Percentiles rank a stretch among this genome's conserved stretches.
These are phyloP conservation scores for Emmonsiellopsis sp. DNA, from an alignment of 2,329 filamentous ascomycete genomes.

Conservation along the genomic window DNA sequence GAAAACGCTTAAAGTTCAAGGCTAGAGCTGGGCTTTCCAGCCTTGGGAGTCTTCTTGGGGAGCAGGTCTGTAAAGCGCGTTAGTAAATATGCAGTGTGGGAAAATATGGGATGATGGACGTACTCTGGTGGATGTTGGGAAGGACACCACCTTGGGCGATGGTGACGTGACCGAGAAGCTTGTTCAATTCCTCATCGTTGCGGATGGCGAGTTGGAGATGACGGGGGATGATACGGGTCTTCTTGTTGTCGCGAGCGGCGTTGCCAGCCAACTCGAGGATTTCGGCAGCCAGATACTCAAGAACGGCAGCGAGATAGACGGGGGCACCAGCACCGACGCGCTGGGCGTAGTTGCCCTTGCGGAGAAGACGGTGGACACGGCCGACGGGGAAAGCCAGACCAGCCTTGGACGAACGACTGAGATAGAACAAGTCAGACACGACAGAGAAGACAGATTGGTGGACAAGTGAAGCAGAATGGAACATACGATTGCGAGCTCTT, in stretches of 20 bases:
- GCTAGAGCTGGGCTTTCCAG: conserved; percentile 66
- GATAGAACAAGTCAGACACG: conserved; percentile 3
- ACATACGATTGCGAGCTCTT: conserved; percentile 99
- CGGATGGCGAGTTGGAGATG: conserved; percentile 98
- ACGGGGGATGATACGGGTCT: conserved; percentile 99
- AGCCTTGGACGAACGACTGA: conserved; percentile 94
- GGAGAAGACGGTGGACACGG: conserved; percentile 97
- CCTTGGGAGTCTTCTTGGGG: conserved; percentile 98
- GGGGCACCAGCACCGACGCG: conserved; percentile 97
- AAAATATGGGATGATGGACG: conserved; percentile 33
- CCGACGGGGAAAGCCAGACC: conserved; percentile 98
- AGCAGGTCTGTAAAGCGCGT: conserved; percentile 65
- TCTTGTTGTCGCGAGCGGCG: conserved; percentile 99
- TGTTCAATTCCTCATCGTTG: conserved; percentile 99
- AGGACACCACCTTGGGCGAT: conserved; percentile 96
- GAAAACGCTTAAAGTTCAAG: conserved; percentile 78
- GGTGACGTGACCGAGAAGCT: conserved; percentile 90
- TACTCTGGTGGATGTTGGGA: conserved; percentile 96
- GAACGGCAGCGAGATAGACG: conserved; percentile 92
- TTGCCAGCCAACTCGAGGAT: conserved; percentile 98
- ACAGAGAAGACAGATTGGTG: conserved; percentile 1
- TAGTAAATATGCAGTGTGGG: conserved; percentile 22
- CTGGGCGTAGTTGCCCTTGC: conserved; percentile 99
- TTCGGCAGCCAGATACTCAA: conserved; percentile 97
- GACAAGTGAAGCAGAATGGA: conserved; percentile 9